phyloP scores from a whole-genome alignment of 495 filamentous ascomycete genomes.

The Hypoxylon subgilvum region DNA sequence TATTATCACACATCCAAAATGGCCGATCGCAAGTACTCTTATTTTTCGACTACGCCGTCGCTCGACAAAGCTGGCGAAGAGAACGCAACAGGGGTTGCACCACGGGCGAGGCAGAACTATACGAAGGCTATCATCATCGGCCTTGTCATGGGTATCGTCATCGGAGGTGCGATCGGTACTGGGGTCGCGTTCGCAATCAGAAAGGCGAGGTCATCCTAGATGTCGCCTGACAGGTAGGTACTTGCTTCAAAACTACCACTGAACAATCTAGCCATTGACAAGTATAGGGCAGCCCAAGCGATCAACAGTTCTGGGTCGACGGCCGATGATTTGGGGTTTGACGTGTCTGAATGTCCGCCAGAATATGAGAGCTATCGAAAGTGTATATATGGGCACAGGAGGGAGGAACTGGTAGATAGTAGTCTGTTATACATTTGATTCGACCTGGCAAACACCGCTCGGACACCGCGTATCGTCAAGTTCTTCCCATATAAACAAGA shows the following conservation, averaged over 20 bases:
- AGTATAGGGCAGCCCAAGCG: too few species aligned
- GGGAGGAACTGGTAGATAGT: too few species aligned
- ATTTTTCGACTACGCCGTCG: not conserved
- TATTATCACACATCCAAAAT: not conserved
- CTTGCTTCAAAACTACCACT: not conserved
- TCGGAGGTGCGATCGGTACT: slow-evolving; percentile 7
- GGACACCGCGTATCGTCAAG: too few species aligned
- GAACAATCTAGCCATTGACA: too few species aligned
- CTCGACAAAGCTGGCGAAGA: not conserved
- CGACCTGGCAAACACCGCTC: too few species aligned
- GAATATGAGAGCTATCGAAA: too few species aligned
- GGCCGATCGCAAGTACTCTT: not conserved
- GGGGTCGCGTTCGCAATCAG: slow-evolving; percentile 4
- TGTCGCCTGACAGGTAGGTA: not conserved
- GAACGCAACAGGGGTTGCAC: not conserved
- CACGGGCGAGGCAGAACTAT: not conserved
- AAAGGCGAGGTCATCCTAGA: slow-evolving; percentile 6
- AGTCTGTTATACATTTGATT: too few species aligned
- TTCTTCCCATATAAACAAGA: too few species aligned
- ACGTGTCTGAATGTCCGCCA: too few species aligned
- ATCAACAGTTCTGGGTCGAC: too few species aligned
- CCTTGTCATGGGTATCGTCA: slow-evolving; percentile 6
- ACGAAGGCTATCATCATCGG: slow-evolving; percentile 9
- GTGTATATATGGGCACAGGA: too few species aligned
- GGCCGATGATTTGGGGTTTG: too few species aligned